A percentile compares a stretch with the other conserved stretches of the same genome.
These are phyloP conservation scores for Apodospora peruviana DNA, from an alignment of 495 filamentous ascomycete genomes.

Conservation along the genomic window DNA sequence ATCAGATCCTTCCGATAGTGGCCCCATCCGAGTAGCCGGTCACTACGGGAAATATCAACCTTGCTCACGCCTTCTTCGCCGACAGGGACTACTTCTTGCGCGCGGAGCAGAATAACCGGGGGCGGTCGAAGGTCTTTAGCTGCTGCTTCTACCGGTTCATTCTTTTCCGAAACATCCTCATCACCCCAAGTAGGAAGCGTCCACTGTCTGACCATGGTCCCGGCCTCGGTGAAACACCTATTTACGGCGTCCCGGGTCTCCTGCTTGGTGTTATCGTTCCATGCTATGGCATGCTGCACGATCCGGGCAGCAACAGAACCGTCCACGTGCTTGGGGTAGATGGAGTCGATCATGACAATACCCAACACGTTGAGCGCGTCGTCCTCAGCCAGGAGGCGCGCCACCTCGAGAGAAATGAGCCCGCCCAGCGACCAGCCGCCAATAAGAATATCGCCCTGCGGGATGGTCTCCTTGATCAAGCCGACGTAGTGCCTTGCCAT, in stretches of 20 bases:
- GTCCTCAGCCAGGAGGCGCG: conserved; percentile 26
- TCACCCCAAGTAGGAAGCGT: conserved; percentile 27
- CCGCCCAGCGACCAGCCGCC: conserved; percentile 44
- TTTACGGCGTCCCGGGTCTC: conserved; percentile 31
- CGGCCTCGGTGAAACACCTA: conserved; percentile 30
- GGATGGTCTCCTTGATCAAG: conserved; percentile 24
- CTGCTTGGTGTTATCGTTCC: conserved; percentile 25
- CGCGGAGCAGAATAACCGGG: conserved; percentile 33
- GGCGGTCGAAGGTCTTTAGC: conserved; percentile 9
- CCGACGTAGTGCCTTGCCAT: conserved; percentile 30
- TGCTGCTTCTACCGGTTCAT: neutral
- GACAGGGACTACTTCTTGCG: conserved; percentile 25
- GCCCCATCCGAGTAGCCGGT: conserved; percentile 35
- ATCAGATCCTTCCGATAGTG: conserved; percentile 29
- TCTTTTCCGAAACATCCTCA: neutral
- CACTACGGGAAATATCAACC: conserved; percentile 29
- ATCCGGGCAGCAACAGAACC: conserved; percentile 1
- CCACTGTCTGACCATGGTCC: conserved; percentile 32
- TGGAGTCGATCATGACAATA: conserved; percentile 40
- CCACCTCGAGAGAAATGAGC: conserved; percentile 34
- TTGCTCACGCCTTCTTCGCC: conserved; percentile 17
- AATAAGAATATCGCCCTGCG: conserved; percentile 26
- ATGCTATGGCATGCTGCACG: conserved; percentile 18
- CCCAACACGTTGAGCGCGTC: conserved; percentile 26
- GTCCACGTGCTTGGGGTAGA: conserved; percentile 21